Evolutionary conservation across 1,139 yeast genomes (phyloP), one percentile per base, ranked within the genome.

Genomic region (Zhuliangozyma parablackwelliae): DNA sequence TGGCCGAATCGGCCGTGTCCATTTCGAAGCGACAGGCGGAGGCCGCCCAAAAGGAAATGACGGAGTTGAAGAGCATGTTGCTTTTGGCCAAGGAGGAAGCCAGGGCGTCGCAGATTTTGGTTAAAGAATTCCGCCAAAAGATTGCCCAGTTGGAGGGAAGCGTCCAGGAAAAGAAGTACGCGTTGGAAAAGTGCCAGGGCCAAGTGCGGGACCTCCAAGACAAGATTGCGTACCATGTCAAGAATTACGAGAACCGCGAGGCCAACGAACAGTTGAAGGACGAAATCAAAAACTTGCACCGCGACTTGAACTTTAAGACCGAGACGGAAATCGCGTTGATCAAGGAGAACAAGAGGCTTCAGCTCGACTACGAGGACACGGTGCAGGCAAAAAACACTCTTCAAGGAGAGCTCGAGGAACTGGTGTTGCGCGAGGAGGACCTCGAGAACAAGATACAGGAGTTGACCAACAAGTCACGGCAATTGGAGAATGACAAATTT

Each of bases 1-100:
- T 78, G 41, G 92, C 95, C 1, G 96, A 90, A 51, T 71, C 82
- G 34, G 83, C 88, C 2, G 78, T 85, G 2, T 66, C 73, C 33
- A 73, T 79, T 35, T 78, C 88, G 3, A 66, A 65, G 47, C 69
- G 86, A 46, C 79, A 82, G 12, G 90, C 83, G 52, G 72, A 72
- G 35, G 59, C 68, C 37, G 73, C 84, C 7, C 63, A 61, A 34
- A 64, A 65, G 29, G 89, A 87, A 47, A 63, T 82, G 40, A 59
- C 63, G 20, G 88, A 82, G 26, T 64, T 75, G 3, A 71, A 70
- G 42, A 75, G 66, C 31, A 72, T 80, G 21, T 62, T 82, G 39
- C 64, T 65, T 10, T 67, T 76, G 33, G 70, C 80, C 10, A 74
- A 75, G 43, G 78, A 72, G 35, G 92, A 85, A 49, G 68, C 78